Base-by-base conservation (phyloP, 2,329 filamentous ascomycete genomes). In the Thielaviopsis euricoi region DNA sequence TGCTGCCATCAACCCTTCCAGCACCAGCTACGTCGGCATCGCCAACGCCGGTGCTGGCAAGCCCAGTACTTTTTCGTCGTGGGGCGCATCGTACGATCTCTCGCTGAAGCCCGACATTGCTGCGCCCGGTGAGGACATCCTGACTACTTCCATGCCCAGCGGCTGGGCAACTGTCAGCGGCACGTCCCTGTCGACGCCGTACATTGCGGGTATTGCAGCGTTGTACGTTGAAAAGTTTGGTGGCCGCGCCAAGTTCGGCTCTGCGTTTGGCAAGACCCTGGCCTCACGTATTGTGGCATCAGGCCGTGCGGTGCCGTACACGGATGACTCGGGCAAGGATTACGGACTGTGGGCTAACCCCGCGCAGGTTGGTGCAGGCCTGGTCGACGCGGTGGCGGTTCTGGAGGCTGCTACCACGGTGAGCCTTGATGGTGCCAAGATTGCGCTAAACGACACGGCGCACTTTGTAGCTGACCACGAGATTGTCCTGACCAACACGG, bases 151-250 rank as follows among this genome's bases (percentile, higher is more conserved):
- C 2, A 69, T 72, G 1, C 65, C 71, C 23, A 67, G 68, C 23
- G 62, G 60, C 13, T 80, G 77, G 61, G 71, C 71, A 13, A 67
- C 74, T 6, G 67, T 76, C 57, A 75, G 71, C 53, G 78, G 78
- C 53, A 81, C 78, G 0, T 79, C 75, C 1, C 79, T 81, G 77
- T 73, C 77, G 0, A 73, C 74, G 6, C 77, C 77, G 0, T 77
- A 77, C 59, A 69, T 78, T 25, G 76, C 77, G 43, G 77, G 75
- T 15, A 67, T 76, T 22, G 73, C 73, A 2, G 74, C 73, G 6
- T 64, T 76, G 23, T 75, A 72, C 61, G 68, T 75, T 51, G 67
- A 70, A 7, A 64, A 71, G 33, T 65, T 71, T 56, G 73, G 73
- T 2, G 73, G 73, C 0, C 69, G 71, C 15, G 64, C 66, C 55